Percentiles rank a stretch among this genome's conserved stretches.
phyloP scores from a whole-genome alignment of 1,284 basidiomycete species.

The Apiotrichum mycotoxinovorans region DNA sequence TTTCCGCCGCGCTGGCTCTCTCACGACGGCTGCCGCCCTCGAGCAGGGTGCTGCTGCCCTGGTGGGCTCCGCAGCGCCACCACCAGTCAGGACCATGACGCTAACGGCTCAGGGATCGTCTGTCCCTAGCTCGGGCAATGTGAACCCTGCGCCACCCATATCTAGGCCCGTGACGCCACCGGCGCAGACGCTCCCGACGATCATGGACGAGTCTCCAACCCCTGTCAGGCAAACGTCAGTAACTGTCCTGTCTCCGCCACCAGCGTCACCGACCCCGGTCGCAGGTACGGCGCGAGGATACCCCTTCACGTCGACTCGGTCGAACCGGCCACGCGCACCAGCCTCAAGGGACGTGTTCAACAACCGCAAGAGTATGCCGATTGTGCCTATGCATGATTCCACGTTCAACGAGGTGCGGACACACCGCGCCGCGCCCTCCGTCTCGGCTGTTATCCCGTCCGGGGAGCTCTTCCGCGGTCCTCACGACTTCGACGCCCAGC shows the following conservation, averaged over 20 bases:
- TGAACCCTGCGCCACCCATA: background rate
- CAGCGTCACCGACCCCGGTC: background rate
- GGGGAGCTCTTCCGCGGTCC: background rate
- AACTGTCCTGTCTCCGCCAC: constrained; percentile 11
- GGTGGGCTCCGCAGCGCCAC: too few species aligned
- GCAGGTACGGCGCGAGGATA: background rate
- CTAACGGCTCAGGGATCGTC: too few species aligned
- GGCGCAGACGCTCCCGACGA: background rate
- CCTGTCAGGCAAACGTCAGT: constrained; percentile 13
- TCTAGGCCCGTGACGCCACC: background rate
- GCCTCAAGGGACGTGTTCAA: background rate
- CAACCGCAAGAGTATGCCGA: background rate
- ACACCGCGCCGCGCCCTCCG: background rate
- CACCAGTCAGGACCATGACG: too few species aligned
- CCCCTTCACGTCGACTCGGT: background rate
- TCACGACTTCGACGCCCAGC: background rate
- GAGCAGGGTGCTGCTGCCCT: too few species aligned
- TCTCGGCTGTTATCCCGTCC: background rate
- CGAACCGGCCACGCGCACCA: background rate
- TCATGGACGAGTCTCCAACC: constrained; percentile 24
- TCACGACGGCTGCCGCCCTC: too few species aligned
- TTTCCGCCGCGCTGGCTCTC: too few species aligned
- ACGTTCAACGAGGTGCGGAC: background rate
- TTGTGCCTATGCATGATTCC: background rate
- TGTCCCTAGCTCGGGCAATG: background rate